These are phyloP conservation scores for Tolypocladium cylindrosporum DNA, from an alignment of 2,329 filamentous ascomycete species.

Conservation along the genomic window DNA sequence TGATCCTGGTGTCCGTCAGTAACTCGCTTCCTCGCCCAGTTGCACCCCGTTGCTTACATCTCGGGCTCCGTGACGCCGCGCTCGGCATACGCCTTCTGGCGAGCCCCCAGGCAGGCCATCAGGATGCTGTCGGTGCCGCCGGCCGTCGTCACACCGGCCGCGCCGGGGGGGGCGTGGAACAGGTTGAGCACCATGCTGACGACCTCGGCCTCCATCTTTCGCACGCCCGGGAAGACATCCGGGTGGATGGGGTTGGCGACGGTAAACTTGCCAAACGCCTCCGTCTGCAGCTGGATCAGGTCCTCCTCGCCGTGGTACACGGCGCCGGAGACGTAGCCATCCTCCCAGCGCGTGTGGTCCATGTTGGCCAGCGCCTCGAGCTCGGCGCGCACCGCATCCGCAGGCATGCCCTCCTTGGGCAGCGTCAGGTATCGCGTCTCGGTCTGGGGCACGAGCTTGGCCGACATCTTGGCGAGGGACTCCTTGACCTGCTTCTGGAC, in stretches of 20 bases:
- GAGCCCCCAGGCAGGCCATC: slow-evolving; percentile 84
- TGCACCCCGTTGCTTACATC: slow-evolving; percentile 52
- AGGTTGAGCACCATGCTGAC: slow-evolving; percentile 88
- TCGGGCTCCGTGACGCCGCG: slow-evolving; percentile 85
- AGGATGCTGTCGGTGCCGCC: slow-evolving; percentile 95
- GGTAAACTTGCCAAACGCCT: slow-evolving; percentile 89
- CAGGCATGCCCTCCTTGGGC: slow-evolving; percentile 73
- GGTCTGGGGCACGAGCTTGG: slow-evolving; percentile 69
- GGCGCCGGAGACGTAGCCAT: slow-evolving; percentile 85
- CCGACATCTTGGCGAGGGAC: slow-evolving; percentile 68
- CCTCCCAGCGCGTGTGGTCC: slow-evolving; percentile 95
- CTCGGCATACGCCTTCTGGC: slow-evolving; percentile 80
- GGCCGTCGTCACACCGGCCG: slow-evolving; percentile 80
- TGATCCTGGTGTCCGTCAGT: slow-evolving; percentile 49
- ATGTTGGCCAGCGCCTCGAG: slow-evolving; percentile 69
- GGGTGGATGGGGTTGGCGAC: slow-evolving; percentile 96
- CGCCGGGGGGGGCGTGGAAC: slow-evolving; percentile 81
- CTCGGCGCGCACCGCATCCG: slow-evolving; percentile 71
- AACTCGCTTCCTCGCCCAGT: not conserved
- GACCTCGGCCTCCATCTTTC: slow-evolving; percentile 98
- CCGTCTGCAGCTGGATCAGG: slow-evolving; percentile 73
- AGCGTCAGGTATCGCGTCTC: slow-evolving; percentile 65
- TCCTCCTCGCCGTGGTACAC: slow-evolving; percentile 91
- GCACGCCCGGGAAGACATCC: slow-evolving; percentile 92
- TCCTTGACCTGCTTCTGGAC: slow-evolving; percentile 78